phyloP scores from a whole-genome alignment of 2,329 filamentous ascomycete species.

The Akanthomyces uredinophilus region DNA sequence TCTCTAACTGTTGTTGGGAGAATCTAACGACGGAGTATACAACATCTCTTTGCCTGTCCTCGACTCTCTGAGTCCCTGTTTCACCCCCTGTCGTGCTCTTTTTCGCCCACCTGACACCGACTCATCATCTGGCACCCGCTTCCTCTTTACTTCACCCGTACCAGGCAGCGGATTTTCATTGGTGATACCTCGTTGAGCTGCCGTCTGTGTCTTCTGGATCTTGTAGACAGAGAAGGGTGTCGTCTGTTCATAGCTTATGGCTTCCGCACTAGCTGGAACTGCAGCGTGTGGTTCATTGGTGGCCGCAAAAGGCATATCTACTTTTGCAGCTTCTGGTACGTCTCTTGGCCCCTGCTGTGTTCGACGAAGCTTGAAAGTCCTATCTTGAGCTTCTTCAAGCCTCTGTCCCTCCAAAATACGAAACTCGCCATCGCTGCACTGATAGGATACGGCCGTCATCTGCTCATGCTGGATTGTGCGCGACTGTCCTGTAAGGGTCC shows the following conservation, averaged over 20 bases:
- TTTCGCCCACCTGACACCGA: conserved; percentile 1
- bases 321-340: not conserved
- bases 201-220: not conserved
- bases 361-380: not conserved
- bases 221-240: not conserved
- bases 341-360: not conserved
- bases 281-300: not conserved
- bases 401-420: conserved; percentile 2
- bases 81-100: not conserved
- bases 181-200: not conserved
- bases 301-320: not conserved
- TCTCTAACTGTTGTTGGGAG: not conserved
- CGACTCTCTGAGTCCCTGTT: not conserved
- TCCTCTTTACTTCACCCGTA: not conserved
- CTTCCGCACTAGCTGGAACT: not conserved
- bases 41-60: not conserved
- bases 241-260: not conserved
- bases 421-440: conserved; percentile 8
- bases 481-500: conserved; percentile 3
- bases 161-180: not conserved
- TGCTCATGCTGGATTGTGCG: not conserved
- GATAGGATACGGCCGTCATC: not conserved
- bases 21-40: not conserved
- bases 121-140: conserved; percentile 1
- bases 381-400: conserved; percentile 3